phyloP scores from a whole-genome alignment of 257 asterid genomes.

The Cruciata laevipes region DNA sequence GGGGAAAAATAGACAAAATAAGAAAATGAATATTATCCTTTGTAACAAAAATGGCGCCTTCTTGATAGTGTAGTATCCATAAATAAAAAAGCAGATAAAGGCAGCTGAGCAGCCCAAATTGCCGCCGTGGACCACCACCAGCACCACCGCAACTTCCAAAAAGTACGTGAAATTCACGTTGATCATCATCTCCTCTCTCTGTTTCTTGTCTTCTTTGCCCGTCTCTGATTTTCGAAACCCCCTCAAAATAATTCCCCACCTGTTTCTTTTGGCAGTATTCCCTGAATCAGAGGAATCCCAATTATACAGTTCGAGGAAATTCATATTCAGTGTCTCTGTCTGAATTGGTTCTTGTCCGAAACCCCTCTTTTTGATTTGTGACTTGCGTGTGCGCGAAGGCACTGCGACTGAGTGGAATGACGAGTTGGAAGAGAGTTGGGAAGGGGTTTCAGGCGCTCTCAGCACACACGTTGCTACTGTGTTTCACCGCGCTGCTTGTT shows the following conservation, averaged over 20 bases:
- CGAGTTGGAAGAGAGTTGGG: slow-evolving; percentile 96
- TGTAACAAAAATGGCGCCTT: background rate
- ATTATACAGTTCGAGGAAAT: background rate
- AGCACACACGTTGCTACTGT: slow-evolving; percentile 61
- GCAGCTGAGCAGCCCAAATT: background rate
- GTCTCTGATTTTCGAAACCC: background rate
- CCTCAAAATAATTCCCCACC: background rate
- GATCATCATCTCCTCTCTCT: background rate
- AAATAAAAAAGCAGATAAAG: background rate
- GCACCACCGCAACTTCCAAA: background rate
- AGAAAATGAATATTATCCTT: background rate
- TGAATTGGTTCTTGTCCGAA: background rate
- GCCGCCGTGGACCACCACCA: slow-evolving; percentile 1
- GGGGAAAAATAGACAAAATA: background rate
- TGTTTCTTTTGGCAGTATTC: background rate
- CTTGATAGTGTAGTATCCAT: background rate
- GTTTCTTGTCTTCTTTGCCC: background rate
- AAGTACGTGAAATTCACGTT: background rate
- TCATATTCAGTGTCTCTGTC: background rate
- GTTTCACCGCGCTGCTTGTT: slow-evolving; percentile 69
- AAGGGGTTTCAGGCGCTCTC: slow-evolving; percentile 76
- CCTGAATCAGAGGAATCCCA: background rate
- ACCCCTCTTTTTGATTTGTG: background rate
- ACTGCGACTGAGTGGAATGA: slow-evolving; percentile 17
- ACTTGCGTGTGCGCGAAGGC: background rate